These are phyloP conservation scores for Malassezia slooffiae DNA, from an alignment of 1,284 basidiomycete species.

Conservation along the genomic window DNA sequence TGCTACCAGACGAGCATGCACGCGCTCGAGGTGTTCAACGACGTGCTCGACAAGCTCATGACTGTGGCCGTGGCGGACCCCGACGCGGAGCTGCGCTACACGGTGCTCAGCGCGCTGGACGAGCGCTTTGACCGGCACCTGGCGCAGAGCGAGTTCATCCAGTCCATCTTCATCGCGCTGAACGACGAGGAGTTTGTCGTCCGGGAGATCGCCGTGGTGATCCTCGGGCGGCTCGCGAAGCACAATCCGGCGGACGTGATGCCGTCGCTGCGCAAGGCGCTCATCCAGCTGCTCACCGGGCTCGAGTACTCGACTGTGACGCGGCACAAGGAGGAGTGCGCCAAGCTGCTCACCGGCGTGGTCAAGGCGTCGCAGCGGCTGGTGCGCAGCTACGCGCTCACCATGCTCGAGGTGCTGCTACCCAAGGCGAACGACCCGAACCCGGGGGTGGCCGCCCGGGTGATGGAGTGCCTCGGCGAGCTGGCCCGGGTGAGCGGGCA, in stretches of 20 bases:
- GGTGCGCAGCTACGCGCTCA: slow-evolving; percentile 93
- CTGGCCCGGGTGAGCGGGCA: slow-evolving; percentile 86
- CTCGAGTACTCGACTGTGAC: slow-evolving; percentile 87
- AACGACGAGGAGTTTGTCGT: slow-evolving; percentile 96
- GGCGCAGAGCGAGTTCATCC: slow-evolving; percentile 96
- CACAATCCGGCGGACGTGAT: slow-evolving; percentile 99
- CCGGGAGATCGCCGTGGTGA: slow-evolving; percentile 72
- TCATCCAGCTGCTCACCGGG: slow-evolving; percentile 94
- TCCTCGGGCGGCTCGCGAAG: slow-evolving; percentile 86
- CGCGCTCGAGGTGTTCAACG: slow-evolving; percentile 93
- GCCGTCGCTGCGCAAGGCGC: slow-evolving; percentile 86
- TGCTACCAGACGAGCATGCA: slow-evolving; percentile 92
- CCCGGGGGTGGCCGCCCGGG: slow-evolving; percentile 78
- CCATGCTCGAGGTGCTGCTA: slow-evolving; percentile 82
- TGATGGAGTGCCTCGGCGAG: slow-evolving; percentile 88
- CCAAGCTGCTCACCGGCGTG: slow-evolving; percentile 41
- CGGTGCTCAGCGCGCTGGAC: slow-evolving; percentile 73
- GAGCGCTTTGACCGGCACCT: slow-evolving; percentile 94
- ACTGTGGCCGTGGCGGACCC: slow-evolving; percentile 96
- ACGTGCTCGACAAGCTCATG: slow-evolving; percentile 90
- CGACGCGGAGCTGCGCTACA: slow-evolving; percentile 36
- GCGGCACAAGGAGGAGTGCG: slow-evolving; percentile 58
- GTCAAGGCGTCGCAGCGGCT: slow-evolving; percentile 68
- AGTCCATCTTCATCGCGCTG: slow-evolving; percentile 89
- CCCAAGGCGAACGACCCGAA: slow-evolving; percentile 76